Base-by-base conservation (phyloP, 306 rosid genomes). In the Cucurbita ficifolia region DNA sequence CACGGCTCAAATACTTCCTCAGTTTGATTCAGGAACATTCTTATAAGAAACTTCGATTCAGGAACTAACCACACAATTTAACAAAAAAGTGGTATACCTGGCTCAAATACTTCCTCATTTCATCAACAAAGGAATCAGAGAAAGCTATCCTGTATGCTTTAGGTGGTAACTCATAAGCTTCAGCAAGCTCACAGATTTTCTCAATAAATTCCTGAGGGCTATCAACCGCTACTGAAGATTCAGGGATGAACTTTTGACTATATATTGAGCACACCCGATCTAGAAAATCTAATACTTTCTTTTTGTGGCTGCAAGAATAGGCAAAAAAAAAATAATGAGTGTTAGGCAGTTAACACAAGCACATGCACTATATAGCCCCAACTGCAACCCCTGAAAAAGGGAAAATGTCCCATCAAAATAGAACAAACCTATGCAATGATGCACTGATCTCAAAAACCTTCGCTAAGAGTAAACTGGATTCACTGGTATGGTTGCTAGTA, bases 181-280 rank as follows among this genome's bases (percentile, higher is more conserved):
- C 95, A 40, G 97, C 99, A 85, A 91, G 88, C 82, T 89, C 84
- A n/a, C 76, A 84, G 77, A 87, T 84, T 79, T 83, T 83, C 71
- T 87, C 88, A 50, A 87, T 69, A 80, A 90, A 90, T 45, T 68
- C 79, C 82, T 77, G 86, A 56, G 83, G 64, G 76, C 73, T 79
- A 73, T 84, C 84, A 63, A 77, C 84, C 76, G 76, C 84, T 80
- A 62, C 76, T 29, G 84, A 77, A 38, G 90, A 78, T 70, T 79
- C 53, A 77, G 59, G 78, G 63, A 82, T 52, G 86, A 82, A 87
- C 43, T 81, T 82, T 77, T 87, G 86, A 82, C 88, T 87, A 80
- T 89, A 86, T 52, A 87, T 78, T 57, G 95, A 89, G 78, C 87
- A 86, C 45, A 87, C 64, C 76, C 86, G 86, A 78, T 86, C 95